Conservation (phyloP, 1,284 basidiomycete species). For the Cryptococcus maquisensis region DNA sequence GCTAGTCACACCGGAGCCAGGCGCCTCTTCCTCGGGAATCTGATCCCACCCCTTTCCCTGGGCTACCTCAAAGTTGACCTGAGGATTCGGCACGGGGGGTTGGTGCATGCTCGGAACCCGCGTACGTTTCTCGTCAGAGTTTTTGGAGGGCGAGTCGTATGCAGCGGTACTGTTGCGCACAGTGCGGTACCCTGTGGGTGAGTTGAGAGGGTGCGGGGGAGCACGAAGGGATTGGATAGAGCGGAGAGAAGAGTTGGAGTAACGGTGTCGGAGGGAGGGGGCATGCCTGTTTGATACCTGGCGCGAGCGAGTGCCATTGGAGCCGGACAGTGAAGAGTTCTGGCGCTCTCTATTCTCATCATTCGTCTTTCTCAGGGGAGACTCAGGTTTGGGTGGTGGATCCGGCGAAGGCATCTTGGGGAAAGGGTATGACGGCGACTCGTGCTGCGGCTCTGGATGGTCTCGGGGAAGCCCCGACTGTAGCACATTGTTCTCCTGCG, state of each 20-base stretch:
- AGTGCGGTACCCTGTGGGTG: slow-evolving; percentile 28
- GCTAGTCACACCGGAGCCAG: neutral
- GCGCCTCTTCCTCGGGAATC: slow-evolving; percentile 14
- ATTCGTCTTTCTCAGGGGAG: neutral
- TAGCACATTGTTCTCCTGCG: neutral
- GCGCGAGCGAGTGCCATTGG: slow-evolving; percentile 11
- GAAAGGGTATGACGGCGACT: slow-evolving; percentile 29
- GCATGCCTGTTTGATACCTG: slow-evolving; percentile 8
- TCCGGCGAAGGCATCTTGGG: slow-evolving; percentile 12
- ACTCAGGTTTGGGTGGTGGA: neutral
- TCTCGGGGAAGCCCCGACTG: slow-evolving; percentile 15
- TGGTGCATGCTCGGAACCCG: slow-evolving; percentile 38
- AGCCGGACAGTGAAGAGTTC: slow-evolving; percentile 1
- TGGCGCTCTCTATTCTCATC: neutral
- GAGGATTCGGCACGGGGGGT: slow-evolving; percentile 39
- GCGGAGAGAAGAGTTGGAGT: slow-evolving; percentile 37
- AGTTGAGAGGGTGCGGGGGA: slow-evolving; percentile 46
- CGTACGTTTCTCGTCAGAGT: slow-evolving; percentile 11
- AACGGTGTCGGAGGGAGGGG: slow-evolving; percentile 25
- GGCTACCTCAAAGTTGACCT: slow-evolving; percentile 35
- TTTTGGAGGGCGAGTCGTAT: slow-evolving; percentile 21
- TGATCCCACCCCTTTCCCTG: slow-evolving; percentile 35
- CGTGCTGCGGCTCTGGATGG: slow-evolving; percentile 1
- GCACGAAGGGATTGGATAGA: slow-evolving; percentile 42
- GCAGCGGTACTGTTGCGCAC: slow-evolving; percentile 19